Percentiles rank a stretch among this genome's conserved stretches.
These are phyloP conservation scores for Vitis cinerea DNA, from an alignment of 164 flowering plant species.

Conservation along the genomic window DNA sequence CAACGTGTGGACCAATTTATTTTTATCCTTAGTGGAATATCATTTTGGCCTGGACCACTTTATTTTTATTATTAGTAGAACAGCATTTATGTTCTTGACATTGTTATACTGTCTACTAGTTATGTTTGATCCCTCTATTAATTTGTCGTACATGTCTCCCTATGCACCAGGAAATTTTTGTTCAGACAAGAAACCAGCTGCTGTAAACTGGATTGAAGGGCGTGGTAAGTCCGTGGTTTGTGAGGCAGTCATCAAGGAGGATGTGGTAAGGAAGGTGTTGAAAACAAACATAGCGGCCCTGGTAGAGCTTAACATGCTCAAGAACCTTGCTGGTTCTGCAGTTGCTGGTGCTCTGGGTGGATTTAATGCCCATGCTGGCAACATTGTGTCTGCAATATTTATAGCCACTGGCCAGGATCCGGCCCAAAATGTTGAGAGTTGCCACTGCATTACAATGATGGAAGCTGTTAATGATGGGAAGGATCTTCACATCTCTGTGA, in stretches of 20 bases:
- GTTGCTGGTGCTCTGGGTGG: constrained; percentile 89
- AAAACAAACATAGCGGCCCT: constrained; percentile 71
- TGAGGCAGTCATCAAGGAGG: constrained; percentile 77
- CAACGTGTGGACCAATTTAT: too few species aligned
- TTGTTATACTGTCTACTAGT: neutral
- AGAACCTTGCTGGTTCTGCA: constrained; percentile 85
- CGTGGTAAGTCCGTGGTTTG: constrained; percentile 87
- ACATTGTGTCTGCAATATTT: constrained; percentile 76
- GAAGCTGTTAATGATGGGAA: constrained; percentile 77
- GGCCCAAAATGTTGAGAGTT: constrained; percentile 88
- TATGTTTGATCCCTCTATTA: neutral
- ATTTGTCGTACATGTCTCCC: neutral
- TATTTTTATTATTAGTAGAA: neutral
- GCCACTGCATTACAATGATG: constrained; percentile 92
- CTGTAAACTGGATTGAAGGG: constrained; percentile 90
- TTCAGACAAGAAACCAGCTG: constrained; percentile 84
- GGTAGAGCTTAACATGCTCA: constrained; percentile 89
- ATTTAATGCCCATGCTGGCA: constrained; percentile 86
- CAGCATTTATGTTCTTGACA: neutral
- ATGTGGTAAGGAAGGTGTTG: constrained; percentile 69
- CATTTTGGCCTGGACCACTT: too few species aligned
- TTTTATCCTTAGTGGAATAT: too few species aligned
- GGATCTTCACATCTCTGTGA: constrained; percentile 77
- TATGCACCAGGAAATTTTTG: constrained; percentile 59
- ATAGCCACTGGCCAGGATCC: constrained; percentile 95